Percentiles rank a stretch among this genome's conserved stretches.
Evolutionary conservation across 2,329 filamentous ascomycete species (phyloP).

Genomic region (Cercospora sp.): DNA sequence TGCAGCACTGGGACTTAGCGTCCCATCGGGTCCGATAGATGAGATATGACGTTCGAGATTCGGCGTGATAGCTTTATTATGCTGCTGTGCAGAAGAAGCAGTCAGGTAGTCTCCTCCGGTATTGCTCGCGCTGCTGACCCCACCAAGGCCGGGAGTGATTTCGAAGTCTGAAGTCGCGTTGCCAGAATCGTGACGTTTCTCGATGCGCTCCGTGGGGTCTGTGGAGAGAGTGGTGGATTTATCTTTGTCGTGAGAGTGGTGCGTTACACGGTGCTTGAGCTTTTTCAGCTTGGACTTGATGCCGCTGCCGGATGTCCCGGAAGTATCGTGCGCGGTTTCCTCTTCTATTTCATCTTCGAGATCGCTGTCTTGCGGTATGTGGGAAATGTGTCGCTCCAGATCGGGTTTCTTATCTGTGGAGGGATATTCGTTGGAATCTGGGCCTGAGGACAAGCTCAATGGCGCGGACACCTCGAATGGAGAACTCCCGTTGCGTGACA

Average conservation of each 20-base stretch:
- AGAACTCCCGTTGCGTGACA: constrained; percentile 1
- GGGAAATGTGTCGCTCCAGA: constrained; percentile 21
- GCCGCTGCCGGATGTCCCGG: neutral
- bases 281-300: constrained; percentile 15
- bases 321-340: neutral
- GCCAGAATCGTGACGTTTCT: constrained; percentile 11
- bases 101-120: neutral
- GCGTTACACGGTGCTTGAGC: constrained; percentile 13
- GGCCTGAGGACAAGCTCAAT: constrained; percentile 1
- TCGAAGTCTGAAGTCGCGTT: constrained; percentile 16
- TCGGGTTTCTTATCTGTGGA: constrained; percentile 10
- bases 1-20: neutral
- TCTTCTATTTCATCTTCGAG: constrained; percentile 5
- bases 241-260: constrained; percentile 6
- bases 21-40: constrained; percentile 12
- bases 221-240: neutral
- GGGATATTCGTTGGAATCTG: neutral
- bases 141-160: constrained; percentile 5
- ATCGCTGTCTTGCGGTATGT: constrained; percentile 19
- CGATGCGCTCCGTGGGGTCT: neutral
- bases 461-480: constrained; percentile 13
- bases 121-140: neutral
- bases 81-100: neutral
- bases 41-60: constrained; percentile 20
- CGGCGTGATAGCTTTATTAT: constrained; percentile 2